phyloP scores from a whole-genome alignment of 768 basidiomycete genomes.

The Suillus americanus region DNA sequence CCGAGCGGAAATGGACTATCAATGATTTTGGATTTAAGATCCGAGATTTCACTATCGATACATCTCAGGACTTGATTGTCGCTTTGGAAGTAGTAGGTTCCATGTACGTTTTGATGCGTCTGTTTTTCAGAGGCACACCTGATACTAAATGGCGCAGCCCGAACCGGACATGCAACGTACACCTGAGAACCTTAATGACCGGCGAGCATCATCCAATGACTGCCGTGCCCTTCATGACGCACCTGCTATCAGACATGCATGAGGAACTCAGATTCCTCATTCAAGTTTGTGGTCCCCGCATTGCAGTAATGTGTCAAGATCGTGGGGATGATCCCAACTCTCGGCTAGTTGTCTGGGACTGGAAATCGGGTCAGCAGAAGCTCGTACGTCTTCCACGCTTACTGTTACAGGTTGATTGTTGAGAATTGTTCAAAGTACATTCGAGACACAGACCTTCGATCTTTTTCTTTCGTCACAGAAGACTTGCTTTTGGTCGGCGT shows the following conservation, averaged over 20 bases:
- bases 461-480: conserved; percentile 36
- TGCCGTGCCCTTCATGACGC: conserved; percentile 14
- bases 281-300: conserved; percentile 30
- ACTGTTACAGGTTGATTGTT: not conserved
- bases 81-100: conserved; percentile 24
- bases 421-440: conserved; percentile 19
- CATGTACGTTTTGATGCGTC: conserved; percentile 16
- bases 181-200: conserved; percentile 29
- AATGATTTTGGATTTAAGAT: conserved; percentile 25
- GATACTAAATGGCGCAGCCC: conserved; percentile 17
- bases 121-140: not conserved
- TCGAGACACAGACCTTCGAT: conserved; percentile 20
- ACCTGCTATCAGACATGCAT: conserved; percentile 6
- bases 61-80: conserved; percentile 35
- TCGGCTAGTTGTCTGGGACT: conserved; percentile 34
- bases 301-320: conserved; percentile 30
- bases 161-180: conserved; percentile 20
- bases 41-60: conserved; percentile 38
- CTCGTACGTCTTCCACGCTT: conserved; percentile 23
- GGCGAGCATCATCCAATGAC: conserved; percentile 29
- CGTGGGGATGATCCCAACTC: conserved; percentile 4
- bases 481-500: conserved; percentile 25
- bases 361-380: conserved; percentile 29
- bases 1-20: conserved; percentile 26
- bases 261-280: conserved; percentile 22